A percentile compares a stretch with the other conserved stretches of the same genome.
Evolutionary conservation across 352 stramenopile species (phyloP).

Genomic region (Phytophthora lateralis): DNA sequence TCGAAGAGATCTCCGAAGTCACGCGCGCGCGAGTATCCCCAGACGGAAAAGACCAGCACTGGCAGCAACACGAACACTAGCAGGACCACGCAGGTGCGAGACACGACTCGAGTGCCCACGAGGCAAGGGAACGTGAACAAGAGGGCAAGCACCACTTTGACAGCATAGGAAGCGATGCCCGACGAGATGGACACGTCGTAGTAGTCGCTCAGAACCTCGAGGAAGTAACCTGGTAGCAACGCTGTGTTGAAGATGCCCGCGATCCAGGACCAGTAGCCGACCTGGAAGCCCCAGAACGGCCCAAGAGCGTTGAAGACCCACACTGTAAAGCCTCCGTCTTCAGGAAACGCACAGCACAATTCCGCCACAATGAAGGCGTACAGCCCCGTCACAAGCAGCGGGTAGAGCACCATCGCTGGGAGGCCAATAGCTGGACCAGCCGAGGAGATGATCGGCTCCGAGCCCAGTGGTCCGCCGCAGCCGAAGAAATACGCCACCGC

Average conservation of each 20-base stretch:
- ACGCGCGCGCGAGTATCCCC: conserved; percentile 37
- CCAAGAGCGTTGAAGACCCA: conserved; percentile 78
- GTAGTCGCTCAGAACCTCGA: conserved; percentile 45
- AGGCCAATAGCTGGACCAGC: conserved; percentile 63
- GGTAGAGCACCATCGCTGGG: conserved; percentile 58
- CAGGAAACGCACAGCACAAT: conserved; percentile 72
- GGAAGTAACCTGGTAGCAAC: conserved; percentile 47
- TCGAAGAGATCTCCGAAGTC: conserved; percentile 92
- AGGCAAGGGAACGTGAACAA: conserved; percentile 40
- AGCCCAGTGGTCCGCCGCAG: conserved; percentile 56
- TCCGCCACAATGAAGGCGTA: conserved; percentile 69
- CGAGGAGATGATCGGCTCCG: conserved; percentile 58
- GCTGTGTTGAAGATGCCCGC: conserved; percentile 59
- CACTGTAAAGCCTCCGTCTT: conserved; percentile 75
- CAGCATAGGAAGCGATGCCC: conserved; percentile 28
- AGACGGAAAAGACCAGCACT: conserved; percentile 82
- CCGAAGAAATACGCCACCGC: conserved; percentile 61
- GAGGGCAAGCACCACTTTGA: conserved; percentile 41
- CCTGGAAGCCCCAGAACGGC: conserved; percentile 79
- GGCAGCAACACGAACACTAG: conserved; percentile 62
- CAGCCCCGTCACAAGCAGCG: conserved; percentile 63
- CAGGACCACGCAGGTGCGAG: conserved; percentile 33
- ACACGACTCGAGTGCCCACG: conserved; percentile 41
- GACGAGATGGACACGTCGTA: conserved; percentile 36
- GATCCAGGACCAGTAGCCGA: conserved; percentile 88